Base-by-base conservation (phyloP, 495 filamentous ascomycete species). In the Talaromyces thailandensis region DNA sequence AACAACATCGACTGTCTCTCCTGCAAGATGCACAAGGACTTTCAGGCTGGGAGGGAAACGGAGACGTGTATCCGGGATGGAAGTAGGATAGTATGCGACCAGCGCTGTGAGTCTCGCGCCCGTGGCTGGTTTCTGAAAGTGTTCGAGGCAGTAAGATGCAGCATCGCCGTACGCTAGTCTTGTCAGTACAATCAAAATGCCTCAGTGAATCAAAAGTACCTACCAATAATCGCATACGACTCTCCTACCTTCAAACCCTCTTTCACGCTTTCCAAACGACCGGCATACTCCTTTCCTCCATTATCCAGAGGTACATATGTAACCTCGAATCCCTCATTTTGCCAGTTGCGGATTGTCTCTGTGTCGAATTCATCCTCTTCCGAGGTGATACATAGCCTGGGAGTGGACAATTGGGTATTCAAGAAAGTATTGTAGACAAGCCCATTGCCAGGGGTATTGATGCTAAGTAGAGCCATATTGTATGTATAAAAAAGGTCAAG, bases 261-360 rank as follows among this genome's bases (percentile, higher is more conserved):
- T 56, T 78, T 76, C 3, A 81, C 70, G 12, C 68, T 66, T 58
- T 69, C 66, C 58, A 90, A 63, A 56, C 73, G 77, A 50, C 67
- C 66, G 11, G 73, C 65, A 66, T 87, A 88, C 3, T 81, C 75
- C 59, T 84, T 81, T 4, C 77, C 82, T 18, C 79, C 80, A 6
- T 71, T 68, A 16, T 79, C 75, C 64, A 85, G 76, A 0, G 86
- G 80, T 0, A 89, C 55, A 64, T 90, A 90, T 2, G 77, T 69
- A 3, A 87, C 84, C 31, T 82, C 71, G 70, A 89, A 90, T 14
- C 87, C 88, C 65, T 91, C 88, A 58, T 82, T 81, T 28, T 76
- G 75, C 87, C 87, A 90, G 28, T 79, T 76, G 18, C 76, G 73
- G 29, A 88, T 62, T 0, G 80, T 83, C 5, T 80, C 69, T 6